A percentile compares a stretch with the other conserved stretches of the same genome.
Evolutionary conservation across 1,284 basidiomycete species (phyloP).

Genomic region (Naganishia liquefaciens): DNA sequence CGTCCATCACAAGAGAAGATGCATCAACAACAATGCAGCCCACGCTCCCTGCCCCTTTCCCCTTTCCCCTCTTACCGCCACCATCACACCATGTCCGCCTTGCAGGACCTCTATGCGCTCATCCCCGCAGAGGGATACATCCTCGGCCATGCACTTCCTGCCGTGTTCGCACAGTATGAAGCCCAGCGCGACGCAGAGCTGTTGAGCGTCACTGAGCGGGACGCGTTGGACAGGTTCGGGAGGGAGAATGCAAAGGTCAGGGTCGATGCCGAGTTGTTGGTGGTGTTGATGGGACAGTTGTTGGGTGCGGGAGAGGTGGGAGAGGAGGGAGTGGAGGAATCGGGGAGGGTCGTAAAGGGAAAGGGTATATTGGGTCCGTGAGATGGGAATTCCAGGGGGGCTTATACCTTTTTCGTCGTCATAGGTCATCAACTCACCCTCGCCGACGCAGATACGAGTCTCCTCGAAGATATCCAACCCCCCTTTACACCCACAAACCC

Average conservation of each 20-base stretch:
- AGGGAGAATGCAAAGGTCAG: not conserved
- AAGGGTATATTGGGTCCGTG: not conserved
- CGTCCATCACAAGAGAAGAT: no score
- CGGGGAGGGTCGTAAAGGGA: not conserved
- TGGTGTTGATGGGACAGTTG: constrained; percentile 24
- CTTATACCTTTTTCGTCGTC: not conserved
- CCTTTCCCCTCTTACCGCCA: no score
- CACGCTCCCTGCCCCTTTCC: no score
- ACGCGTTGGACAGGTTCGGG: constrained; percentile 3
- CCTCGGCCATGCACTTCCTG: constrained; percentile 7
- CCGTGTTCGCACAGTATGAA: constrained; percentile 17
- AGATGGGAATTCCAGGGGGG: not conserved
- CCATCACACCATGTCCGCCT: constrained; percentile 2
- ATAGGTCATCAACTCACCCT: not conserved
- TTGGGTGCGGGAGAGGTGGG: not conserved
- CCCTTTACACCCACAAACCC: constrained; percentile 3
- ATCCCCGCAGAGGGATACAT: constrained; percentile 14
- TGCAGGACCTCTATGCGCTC: constrained; percentile 16
- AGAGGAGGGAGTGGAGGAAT: not conserved
- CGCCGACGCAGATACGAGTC: not conserved
- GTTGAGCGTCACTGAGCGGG: constrained; percentile 4
- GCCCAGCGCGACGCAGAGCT: constrained; percentile 1
- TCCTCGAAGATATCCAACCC: constrained; percentile 1
- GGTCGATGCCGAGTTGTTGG: constrained; percentile 16
- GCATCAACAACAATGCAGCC: no score